Evolutionary conservation across 2,329 filamentous ascomycete species (phyloP), one percentile per base, ranked within the genome.

Genomic region (Aspergillus novoparasiticus): DNA sequence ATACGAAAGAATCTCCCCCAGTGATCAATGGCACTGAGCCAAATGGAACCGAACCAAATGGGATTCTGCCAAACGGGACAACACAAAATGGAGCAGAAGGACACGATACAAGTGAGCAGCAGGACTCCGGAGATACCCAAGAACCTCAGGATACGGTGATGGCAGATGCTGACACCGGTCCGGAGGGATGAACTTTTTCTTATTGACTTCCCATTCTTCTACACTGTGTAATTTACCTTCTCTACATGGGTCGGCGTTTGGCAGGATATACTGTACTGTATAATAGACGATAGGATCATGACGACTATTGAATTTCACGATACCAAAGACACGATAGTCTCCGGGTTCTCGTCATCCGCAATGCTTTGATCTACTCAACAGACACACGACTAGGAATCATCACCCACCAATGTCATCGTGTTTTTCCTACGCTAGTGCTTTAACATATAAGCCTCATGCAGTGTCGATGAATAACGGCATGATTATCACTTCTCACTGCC

Each of bases 201-300:
- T 32, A 23, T 14, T 54, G 46, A 32, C 11, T 36, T 28, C 19
- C 4, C 21, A 11, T 32, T 32, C 26, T 34, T 55, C 36, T 45
- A 36, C 19, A 55, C 34, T 45, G 3, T 43, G 57, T 58, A 61
- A 21, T 55, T 26, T 55, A 51, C 48, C 32, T 51, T 21, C 36
- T 36, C 34, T 55, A 55, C 51, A 55, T 21, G 32, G 51, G 51
- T 28, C 34, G 51, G 51, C 51, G 51, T 55, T 48, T 39, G 51
- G 51, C 51, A 23, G 51, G 51, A 26, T 55, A 55, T 26, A 55
- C 19, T 54, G 26, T 51, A n/a, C 28, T 55, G 57, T 55, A 55
- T 39, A 55, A 55, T 55, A 55, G 51, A 55, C n/a, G 32, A 55
- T 55, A 39, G 51, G 51, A 32, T 51, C 28, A 51, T 51, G 48